phyloP scores from a whole-genome alignment of 1,284 basidiomycete genomes.

The Boletus smithii region DNA sequence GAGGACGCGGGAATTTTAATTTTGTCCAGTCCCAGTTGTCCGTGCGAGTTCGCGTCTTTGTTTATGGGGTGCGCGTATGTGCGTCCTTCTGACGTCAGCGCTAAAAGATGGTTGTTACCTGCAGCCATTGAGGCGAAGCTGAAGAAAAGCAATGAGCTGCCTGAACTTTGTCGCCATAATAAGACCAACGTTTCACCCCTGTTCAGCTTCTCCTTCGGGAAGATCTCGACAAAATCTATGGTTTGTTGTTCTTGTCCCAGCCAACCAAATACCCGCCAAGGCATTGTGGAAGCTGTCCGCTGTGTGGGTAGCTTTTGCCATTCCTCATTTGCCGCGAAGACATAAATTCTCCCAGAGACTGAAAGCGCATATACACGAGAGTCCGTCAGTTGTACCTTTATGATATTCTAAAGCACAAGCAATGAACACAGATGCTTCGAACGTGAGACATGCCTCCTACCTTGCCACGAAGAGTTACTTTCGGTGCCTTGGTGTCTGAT shows the following conservation, averaged over 20 bases:
- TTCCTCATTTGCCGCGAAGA: constrained; percentile 51
- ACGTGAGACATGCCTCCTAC: constrained; percentile 40
- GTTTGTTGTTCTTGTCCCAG: constrained; percentile 54
- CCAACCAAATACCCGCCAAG: constrained; percentile 57
- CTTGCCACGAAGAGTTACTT: constrained; percentile 64
- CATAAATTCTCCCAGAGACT: constrained; percentile 70
- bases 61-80: constrained; percentile 80
- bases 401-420: constrained; percentile 55
- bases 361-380: constrained; percentile 70
- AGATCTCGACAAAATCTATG: constrained; percentile 50
- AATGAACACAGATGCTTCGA: neutral
- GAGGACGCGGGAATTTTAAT: constrained; percentile 50
- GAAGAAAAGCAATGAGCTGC: constrained; percentile 11
- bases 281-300: constrained; percentile 41
- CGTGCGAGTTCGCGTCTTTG: constrained; percentile 76
- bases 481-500: constrained; percentile 20
- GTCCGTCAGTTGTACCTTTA: constrained; percentile 54
- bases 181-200: constrained; percentile 54
- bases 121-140: constrained; percentile 74
- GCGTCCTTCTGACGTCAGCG: constrained; percentile 78
- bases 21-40: constrained; percentile 80
- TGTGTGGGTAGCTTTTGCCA: constrained; percentile 40
- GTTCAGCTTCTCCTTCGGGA: constrained; percentile 43
- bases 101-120: constrained; percentile 82
- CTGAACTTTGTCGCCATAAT: neutral